Evolutionary conservation across 2,329 filamentous ascomycete species (phyloP).

Genomic region (Beauveria varroae): DNA sequence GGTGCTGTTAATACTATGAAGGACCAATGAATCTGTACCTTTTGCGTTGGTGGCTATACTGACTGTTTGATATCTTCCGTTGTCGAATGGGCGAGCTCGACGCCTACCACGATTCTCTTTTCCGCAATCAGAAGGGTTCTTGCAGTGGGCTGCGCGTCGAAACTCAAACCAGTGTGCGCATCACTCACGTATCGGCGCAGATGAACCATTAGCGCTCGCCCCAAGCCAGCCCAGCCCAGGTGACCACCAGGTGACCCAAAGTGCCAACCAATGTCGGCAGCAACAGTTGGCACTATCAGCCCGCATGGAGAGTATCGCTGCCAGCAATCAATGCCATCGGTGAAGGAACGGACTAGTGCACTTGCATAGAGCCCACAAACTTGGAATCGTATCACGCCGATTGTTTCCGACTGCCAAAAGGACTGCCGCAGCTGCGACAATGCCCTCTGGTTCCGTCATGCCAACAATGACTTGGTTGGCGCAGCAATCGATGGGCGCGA

Average conservation of each 20-base stretch:
- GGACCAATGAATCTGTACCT: not conserved
- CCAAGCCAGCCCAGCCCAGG: not conserved
- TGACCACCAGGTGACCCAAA: not conserved
- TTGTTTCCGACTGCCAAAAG: not conserved
- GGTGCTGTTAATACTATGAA: not conserved
- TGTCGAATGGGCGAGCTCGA: not conserved
- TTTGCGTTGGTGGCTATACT: constrained; percentile 2
- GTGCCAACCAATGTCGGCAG: not conserved
- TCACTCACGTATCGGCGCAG: not conserved
- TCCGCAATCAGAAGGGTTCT: not conserved
- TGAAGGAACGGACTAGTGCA: not conserved
- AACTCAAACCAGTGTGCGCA: not conserved
- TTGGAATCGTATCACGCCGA: not conserved
- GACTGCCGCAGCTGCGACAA: not conserved
- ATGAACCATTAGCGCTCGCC: not conserved
- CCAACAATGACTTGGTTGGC: not conserved
- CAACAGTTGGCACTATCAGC: not conserved
- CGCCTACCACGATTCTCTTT: not conserved
- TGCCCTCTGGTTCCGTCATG: not conserved
- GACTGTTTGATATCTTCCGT: not conserved
- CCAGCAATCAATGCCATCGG: not conserved
- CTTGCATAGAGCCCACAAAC: not conserved
- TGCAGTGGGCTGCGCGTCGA: not conserved
- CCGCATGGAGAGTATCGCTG: not conserved
- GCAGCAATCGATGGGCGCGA: not conserved